Percentiles rank a stretch among this genome's conserved stretches.
Evolutionary conservation across 164 flowering plant species (phyloP).

Genomic region (Nelumbo lutea): DNA sequence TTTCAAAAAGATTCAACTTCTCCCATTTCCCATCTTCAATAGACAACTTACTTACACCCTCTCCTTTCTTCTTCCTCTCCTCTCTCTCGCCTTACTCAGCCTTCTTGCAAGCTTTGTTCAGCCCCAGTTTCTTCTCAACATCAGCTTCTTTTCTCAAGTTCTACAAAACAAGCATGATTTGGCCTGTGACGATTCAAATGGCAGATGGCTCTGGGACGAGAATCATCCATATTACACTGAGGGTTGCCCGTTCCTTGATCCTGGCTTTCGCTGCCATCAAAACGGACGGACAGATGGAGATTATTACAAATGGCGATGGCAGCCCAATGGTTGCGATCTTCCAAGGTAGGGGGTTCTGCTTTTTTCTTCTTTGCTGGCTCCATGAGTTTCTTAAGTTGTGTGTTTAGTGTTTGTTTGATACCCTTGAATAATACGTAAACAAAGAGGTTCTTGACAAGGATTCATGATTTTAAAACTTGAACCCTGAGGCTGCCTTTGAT

Average conservation of each 20-base stretch:
- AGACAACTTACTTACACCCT: conserved; percentile 17
- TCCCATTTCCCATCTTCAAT: conserved; percentile 12
- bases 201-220: conserved; percentile 59
- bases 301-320: conserved; percentile 70
- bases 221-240: conserved; percentile 30
- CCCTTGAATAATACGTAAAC: too few species aligned
- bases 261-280: conserved; percentile 52
- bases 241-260: conserved; percentile 60
- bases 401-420: neutral
- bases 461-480: too few species aligned
- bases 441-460: too few species aligned
- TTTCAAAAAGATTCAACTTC: conserved; percentile 8
- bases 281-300: conserved; percentile 50
- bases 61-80: conserved; percentile 20
- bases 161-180: neutral
- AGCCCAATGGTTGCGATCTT: conserved; percentile 55
- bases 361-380: neutral
- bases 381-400: neutral
- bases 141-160: conserved; percentile 14
- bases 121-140: conserved; percentile 12
- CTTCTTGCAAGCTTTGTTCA: conserved; percentile 11
- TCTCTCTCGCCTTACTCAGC: conserved; percentile 4
- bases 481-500: too few species aligned
- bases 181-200: conserved; percentile 51
- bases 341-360: conserved; percentile 40